A percentile compares a stretch with the other conserved stretches of the same genome.
These are phyloP conservation scores for Rhizopogon rudus DNA, from an alignment of 768 basidiomycete species.

Conservation along the genomic window DNA sequence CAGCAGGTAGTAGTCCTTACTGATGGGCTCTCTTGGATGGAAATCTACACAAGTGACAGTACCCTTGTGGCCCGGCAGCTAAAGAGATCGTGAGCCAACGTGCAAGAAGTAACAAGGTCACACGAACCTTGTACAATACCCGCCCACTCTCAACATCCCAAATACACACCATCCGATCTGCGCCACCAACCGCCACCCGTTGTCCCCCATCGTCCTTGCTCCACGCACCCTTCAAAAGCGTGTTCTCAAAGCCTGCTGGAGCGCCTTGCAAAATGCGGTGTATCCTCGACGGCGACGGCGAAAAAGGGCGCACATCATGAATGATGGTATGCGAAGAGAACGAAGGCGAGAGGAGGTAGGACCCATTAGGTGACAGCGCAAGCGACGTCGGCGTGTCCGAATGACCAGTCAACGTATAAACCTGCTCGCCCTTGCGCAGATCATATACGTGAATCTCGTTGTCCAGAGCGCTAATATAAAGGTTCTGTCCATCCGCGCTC, in stretches of 20 bases:
- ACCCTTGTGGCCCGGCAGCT: constrained; percentile 96
- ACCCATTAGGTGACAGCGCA: constrained; percentile 84
- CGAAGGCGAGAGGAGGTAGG: constrained; percentile 85
- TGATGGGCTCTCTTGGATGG: constrained; percentile 93
- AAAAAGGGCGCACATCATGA: constrained; percentile 93
- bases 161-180: constrained; percentile 80
- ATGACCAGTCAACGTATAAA: constrained; percentile 80
- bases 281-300: constrained; percentile 73
- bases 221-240: constrained; percentile 83
- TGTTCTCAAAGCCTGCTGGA: constrained; percentile 92
- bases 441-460: constrained; percentile 97
- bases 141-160: constrained; percentile 82
- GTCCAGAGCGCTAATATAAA: constrained; percentile 91
- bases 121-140: constrained; percentile 70
- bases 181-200: constrained; percentile 84
- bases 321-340: constrained; percentile 87
- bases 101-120: background rate
- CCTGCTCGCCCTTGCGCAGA: constrained; percentile 76
- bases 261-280: constrained; percentile 80
- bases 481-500: constrained; percentile 84
- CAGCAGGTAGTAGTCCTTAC: constrained; percentile 41
- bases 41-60: constrained; percentile 95
- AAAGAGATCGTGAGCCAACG: background rate
- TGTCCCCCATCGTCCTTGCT: constrained; percentile 78
- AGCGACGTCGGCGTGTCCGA: constrained; percentile 92